Evolutionary conservation across 2,329 filamentous ascomycete genomes (phyloP).

Genomic region (Verticillium zaregamsianum): DNA sequence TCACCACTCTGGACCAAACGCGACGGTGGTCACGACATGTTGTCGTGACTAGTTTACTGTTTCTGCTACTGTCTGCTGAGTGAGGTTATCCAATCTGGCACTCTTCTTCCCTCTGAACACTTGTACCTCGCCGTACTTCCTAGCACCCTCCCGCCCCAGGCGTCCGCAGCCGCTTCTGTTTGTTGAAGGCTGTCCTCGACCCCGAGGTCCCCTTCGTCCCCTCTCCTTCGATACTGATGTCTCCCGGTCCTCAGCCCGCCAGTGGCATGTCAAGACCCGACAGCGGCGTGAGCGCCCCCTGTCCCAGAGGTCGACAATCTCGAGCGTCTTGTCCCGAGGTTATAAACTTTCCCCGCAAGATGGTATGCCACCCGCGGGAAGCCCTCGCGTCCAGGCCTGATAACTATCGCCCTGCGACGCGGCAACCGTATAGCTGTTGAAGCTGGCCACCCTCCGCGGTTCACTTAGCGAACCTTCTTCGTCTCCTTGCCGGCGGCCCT

Average conservation of each 20-base stretch:
- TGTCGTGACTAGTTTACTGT: background rate
- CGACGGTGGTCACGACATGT: background rate
- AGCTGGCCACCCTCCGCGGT: constrained; percentile 7
- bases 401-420: background rate
- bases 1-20: background rate
- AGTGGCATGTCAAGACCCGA: background rate
- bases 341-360: background rate
- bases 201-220: background rate
- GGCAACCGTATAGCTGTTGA: constrained; percentile 11
- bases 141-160: background rate
- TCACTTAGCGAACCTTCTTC: constrained; percentile 48
- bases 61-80: background rate
- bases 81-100: background rate
- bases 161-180: background rate
- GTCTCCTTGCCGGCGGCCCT: constrained; percentile 39
- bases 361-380: background rate
- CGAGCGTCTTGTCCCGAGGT: background rate
- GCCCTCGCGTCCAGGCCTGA: background rate
- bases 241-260: background rate
- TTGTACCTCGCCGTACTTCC: background rate
- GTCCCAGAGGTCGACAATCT: background rate
- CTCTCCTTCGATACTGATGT: background rate
- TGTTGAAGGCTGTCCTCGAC: background rate
- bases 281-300: background rate
- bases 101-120: background rate